Percentiles rank a stretch among this genome's conserved stretches.
Conservation (phyloP, 306 rosid species). For the Quercus berberidifolia region DNA sequence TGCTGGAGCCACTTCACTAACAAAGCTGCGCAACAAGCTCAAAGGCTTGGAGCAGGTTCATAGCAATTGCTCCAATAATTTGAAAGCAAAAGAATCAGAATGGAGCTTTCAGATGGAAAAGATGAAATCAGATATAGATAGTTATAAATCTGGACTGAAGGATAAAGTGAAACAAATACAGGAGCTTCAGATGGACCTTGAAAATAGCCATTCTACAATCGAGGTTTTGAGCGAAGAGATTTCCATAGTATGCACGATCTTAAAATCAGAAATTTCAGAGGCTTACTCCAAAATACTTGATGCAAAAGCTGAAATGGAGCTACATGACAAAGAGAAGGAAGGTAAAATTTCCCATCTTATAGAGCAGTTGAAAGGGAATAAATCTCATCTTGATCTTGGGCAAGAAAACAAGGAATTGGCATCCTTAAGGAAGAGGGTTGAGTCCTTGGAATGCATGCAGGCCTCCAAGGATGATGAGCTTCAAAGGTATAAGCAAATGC, state of each 20-base stretch:
- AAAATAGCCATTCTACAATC: constrained; percentile 28
- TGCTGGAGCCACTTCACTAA: constrained; percentile 24
- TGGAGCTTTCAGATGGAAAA: constrained; percentile 37
- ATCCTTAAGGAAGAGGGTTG: constrained; percentile 15
- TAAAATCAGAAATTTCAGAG: constrained; percentile 51
- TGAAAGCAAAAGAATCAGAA: constrained; percentile 54
- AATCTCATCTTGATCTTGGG: constrained; percentile 15
- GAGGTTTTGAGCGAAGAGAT: constrained; percentile 40
- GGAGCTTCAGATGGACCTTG: constrained; percentile 52
- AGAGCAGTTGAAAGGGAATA: constrained; percentile 30
- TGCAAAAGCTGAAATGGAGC: constrained; percentile 28
- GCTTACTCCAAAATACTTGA: constrained; percentile 30
- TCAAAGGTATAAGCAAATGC: constrained; percentile 29
- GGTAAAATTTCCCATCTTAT: constrained; percentile 13
- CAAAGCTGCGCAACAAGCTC: constrained; percentile 57
- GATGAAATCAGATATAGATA: constrained; percentile 36
- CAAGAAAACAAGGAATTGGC: constrained; percentile 10
- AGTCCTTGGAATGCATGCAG: constrained; percentile 22
- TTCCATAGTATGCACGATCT: constrained; percentile 31
- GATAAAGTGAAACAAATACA: constrained; percentile 39
- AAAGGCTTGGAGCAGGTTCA: constrained; percentile 54
- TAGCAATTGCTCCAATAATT: constrained; percentile 32
- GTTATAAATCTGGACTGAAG: constrained; percentile 27
- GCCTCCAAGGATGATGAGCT: constrained; percentile 42
- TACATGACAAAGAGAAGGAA: constrained; percentile 24